These are phyloP conservation scores for Ophiostoma sp. DNA, from an alignment of 2,329 filamentous ascomycete genomes.

Conservation along the genomic window DNA sequence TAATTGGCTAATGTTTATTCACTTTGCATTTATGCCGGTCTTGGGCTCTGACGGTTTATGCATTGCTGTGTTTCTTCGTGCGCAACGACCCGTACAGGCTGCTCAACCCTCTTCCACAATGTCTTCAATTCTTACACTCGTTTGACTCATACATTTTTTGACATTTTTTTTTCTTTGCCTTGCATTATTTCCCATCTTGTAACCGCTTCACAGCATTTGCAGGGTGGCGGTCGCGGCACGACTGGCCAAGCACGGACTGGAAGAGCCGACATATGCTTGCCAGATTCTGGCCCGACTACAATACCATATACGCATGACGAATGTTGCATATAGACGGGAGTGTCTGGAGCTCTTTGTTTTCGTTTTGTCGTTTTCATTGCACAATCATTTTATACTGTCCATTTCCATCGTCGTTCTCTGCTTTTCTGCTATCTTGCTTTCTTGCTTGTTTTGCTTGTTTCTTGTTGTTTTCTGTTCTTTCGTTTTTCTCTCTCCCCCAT, in stretches of 20 bases:
- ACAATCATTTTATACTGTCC: neutral
- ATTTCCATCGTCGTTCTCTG: too few species aligned
- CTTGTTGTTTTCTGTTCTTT: constrained; percentile 9
- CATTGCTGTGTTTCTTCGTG: too few species aligned
- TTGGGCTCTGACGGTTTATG: too few species aligned
- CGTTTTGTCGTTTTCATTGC: neutral
- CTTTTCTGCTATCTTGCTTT: constrained; percentile 15
- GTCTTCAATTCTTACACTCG: constrained; percentile 10
- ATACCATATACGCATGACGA: constrained; percentile 18
- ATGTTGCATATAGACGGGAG: constrained; percentile 25
- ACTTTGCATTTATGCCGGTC: too few species aligned
- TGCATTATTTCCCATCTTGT: constrained; percentile 16
- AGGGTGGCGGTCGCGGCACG: neutral
- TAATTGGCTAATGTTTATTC: constrained; percentile 1
- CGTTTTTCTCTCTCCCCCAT: too few species aligned
- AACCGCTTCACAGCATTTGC: neutral
- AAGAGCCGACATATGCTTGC: neutral
- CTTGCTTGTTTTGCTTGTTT: neutral
- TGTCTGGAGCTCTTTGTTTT: constrained; percentile 4
- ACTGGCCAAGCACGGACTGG: neutral
- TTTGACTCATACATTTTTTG: neutral
- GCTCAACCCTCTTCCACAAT: neutral
- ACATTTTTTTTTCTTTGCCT: constrained; percentile 10
- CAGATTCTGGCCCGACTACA: neutral
- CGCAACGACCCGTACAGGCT: too few species aligned